Conservation (phyloP, 208 protist genomes). For the Porcisia deanei region DNA sequence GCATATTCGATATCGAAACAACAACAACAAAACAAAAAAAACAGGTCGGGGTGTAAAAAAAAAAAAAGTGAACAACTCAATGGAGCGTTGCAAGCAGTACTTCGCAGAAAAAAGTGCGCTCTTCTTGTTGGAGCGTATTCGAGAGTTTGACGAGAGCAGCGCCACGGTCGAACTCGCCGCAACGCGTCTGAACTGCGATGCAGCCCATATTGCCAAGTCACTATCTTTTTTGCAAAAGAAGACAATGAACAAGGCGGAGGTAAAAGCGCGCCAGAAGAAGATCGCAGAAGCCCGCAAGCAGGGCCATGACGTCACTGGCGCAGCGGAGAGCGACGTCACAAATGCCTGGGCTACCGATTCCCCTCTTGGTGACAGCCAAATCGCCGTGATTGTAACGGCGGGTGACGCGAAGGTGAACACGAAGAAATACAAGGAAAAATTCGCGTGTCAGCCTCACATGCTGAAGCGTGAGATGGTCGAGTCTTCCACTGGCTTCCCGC, state of each 20-base stretch:
- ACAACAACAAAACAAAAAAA: too few species aligned
- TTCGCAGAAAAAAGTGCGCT: constrained; percentile 27
- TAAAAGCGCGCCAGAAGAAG: constrained; percentile 28
- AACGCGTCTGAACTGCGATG: constrained; percentile 39
- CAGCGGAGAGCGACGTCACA: constrained; percentile 14
- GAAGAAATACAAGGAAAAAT: constrained; percentile 55
- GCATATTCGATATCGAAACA: too few species aligned
- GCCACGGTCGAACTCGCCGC: constrained; percentile 62
- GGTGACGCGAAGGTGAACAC: constrained; percentile 53
- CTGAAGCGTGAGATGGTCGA: constrained; percentile 60
- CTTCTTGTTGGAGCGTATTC: constrained; percentile 49
- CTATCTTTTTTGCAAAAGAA: constrained; percentile 43
- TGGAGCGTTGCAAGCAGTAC: constrained; percentile 48
- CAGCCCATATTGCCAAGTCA: constrained; percentile 65
- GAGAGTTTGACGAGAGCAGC: constrained; percentile 44
- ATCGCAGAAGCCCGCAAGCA: constrained; percentile 11
- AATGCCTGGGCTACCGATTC: neutral
- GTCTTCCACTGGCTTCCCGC: constrained; percentile 42
- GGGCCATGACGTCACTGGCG: constrained; percentile 6
- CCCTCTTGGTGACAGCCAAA: constrained; percentile 5
- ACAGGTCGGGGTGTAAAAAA: too few species aligned
- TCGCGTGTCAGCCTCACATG: constrained; percentile 46
- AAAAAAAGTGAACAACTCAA: neutral
- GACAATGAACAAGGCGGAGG: constrained; percentile 32
- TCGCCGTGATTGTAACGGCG: constrained; percentile 51